These are phyloP conservation scores for Orychophragmus violaceus DNA, from an alignment of 345 rosid species.

Conservation along the genomic window DNA sequence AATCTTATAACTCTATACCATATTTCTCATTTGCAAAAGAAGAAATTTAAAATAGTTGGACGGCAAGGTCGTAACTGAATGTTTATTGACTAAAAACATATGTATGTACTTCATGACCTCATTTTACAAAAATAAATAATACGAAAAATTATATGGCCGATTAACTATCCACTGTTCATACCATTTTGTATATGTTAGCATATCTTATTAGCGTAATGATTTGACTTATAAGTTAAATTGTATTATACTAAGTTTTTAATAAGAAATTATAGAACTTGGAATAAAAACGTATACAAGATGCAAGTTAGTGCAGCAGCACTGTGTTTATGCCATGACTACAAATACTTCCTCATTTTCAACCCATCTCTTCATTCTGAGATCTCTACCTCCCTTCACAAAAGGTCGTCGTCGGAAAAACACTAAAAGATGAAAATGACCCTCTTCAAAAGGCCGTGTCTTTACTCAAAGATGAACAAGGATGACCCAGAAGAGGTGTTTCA, in stretches of 20 bases:
- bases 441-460: conserved; percentile 28
- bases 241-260: not conserved
- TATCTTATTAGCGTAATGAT: conserved; percentile 6
- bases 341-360: conserved; percentile 23
- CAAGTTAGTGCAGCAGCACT: conserved; percentile 39
- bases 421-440: conserved; percentile 34
- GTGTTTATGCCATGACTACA: conserved; percentile 34
- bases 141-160: not conserved
- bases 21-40: too few species aligned
- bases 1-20: too few species aligned
- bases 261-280: not conserved
- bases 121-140: not conserved
- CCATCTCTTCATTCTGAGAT: not conserved
- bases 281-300: conserved; percentile 9
- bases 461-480: conserved; percentile 65
- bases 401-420: not conserved
- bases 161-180: conserved; percentile 6
- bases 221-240: conserved; percentile 7
- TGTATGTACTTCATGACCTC: not conserved
- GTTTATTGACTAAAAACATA: not conserved
- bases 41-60: too few species aligned
- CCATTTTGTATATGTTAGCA: not conserved
- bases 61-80: not conserved
- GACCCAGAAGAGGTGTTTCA: conserved; percentile 57
- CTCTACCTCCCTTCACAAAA: not conserved